These are phyloP conservation scores for Globisporangium barbulae DNA, from an alignment of 352 stramenopile genomes.

Conservation along the genomic window DNA sequence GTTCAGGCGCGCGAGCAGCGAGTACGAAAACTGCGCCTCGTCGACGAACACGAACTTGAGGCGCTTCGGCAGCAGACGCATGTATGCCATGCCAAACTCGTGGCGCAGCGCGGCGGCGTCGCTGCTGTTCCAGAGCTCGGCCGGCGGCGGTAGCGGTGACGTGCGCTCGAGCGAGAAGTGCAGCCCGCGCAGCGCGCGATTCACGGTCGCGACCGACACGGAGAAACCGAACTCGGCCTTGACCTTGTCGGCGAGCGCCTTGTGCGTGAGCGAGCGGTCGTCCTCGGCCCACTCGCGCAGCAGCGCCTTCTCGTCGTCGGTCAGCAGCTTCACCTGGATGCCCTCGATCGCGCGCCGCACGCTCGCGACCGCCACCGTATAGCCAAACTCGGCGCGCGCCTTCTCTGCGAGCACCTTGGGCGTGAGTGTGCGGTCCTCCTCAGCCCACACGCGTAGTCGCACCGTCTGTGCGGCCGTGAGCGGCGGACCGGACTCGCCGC, in stretches of 20 bases:
- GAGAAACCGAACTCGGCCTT: background rate
- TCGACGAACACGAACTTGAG: constrained; percentile 3
- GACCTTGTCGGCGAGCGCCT: background rate
- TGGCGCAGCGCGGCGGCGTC: background rate
- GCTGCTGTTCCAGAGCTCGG: background rate
- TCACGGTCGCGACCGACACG: background rate
- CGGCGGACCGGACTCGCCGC: background rate
- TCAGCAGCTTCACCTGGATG: background rate
- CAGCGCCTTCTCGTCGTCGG: background rate
- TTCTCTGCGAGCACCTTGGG: background rate
- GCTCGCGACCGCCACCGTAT: background rate
- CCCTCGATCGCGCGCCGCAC: background rate
- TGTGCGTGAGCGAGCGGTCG: background rate
- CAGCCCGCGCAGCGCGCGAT: background rate
- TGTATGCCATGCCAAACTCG: constrained; percentile 1
- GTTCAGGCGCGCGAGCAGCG: constrained; percentile 1
- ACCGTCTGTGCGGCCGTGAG: constrained; percentile 1
- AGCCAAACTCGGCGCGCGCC: constrained; percentile 1
- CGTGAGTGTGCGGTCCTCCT: background rate
- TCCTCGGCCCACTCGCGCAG: constrained; percentile 3
- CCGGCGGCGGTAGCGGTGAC: background rate
- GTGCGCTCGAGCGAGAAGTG: constrained; percentile 2
- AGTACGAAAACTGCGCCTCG: constrained; percentile 2
- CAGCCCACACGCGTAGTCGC: background rate
- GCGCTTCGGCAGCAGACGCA: constrained; percentile 4